phyloP scores from a whole-genome alignment of 1,139 yeast genomes.

The Nakaseomyces nivariensis region DNA sequence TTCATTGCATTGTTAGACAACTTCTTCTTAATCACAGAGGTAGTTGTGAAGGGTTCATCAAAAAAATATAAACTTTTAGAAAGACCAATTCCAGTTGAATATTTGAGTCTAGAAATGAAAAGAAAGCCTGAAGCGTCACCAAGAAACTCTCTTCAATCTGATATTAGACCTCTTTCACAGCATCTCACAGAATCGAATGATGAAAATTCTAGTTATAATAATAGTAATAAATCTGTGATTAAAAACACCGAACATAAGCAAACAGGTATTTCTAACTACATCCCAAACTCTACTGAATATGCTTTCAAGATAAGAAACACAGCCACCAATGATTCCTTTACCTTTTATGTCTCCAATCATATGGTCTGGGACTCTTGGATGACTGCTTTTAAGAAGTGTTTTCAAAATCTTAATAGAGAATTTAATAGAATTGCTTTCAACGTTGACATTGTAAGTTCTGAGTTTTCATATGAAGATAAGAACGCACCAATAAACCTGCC shows the following conservation, averaged over 20 bases:
- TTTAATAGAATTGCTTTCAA: conserved; percentile 46
- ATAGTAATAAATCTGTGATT: conserved; percentile 10
- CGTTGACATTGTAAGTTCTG: conserved; percentile 45
- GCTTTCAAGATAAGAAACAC: conserved; percentile 42
- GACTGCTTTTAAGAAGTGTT: conserved; percentile 43
- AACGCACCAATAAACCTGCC: conserved; percentile 50
- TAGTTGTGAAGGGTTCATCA: conserved; percentile 14
- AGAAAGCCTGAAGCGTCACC: conserved; percentile 4
- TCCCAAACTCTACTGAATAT: conserved; percentile 18
- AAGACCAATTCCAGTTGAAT: conserved; percentile 52
- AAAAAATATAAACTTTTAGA: conserved; percentile 39
- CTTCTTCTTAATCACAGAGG: conserved; percentile 58
- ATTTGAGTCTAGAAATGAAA: conserved; percentile 41
- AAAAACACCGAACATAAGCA: conserved; percentile 7
- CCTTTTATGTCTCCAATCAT: conserved; percentile 46
- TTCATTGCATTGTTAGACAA: conserved; percentile 65
- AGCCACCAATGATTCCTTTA: conserved; percentile 44
- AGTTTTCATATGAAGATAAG: conserved; percentile 54
- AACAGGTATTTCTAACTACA: conserved; percentile 11
- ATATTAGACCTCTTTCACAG: background rate
- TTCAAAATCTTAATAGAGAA: conserved; percentile 40
- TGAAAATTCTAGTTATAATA: conserved; percentile 11
- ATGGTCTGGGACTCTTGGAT: conserved; percentile 57
- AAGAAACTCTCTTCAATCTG: background rate
- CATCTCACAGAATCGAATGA: conserved; percentile 16